Percentiles rank a stretch among this genome's conserved stretches.
These are phyloP conservation scores for Globisporangium spinosum DNA, from an alignment of 352 stramenopile species.

Conservation along the genomic window DNA sequence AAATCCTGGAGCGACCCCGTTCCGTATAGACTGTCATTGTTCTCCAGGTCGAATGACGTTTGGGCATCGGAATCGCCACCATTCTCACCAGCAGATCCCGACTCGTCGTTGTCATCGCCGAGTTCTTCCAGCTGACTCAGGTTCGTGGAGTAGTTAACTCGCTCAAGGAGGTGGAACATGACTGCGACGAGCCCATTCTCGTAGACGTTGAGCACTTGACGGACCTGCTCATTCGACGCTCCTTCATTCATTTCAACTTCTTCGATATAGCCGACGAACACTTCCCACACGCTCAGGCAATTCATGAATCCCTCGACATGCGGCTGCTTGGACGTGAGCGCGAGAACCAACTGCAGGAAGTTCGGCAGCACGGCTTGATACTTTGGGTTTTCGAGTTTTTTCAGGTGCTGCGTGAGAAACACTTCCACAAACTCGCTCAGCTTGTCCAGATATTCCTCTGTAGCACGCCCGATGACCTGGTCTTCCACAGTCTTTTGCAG, in stretches of 20 bases:
- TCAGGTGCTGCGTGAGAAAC: constrained; percentile 73
- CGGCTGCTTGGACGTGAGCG: constrained; percentile 65
- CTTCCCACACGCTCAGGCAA: constrained; percentile 77
- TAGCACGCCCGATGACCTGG: constrained; percentile 39
- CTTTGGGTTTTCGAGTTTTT: constrained; percentile 57
- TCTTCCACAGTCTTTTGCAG: constrained; percentile 60
- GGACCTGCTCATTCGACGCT: constrained; percentile 44
- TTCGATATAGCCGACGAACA: constrained; percentile 82
- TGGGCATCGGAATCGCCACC: constrained; percentile 35
- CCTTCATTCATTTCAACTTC: constrained; percentile 69
- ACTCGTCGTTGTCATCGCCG: constrained; percentile 38
- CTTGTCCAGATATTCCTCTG: constrained; percentile 70
- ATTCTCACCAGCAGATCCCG: constrained; percentile 16
- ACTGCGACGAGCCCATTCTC: constrained; percentile 66
- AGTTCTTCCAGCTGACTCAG: constrained; percentile 60
- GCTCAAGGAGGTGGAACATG: constrained; percentile 76
- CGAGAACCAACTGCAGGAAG: constrained; percentile 58
- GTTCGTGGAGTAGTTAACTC: constrained; percentile 66
- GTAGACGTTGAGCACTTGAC: constrained; percentile 54
- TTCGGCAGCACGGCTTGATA: constrained; percentile 42
- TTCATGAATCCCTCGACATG: constrained; percentile 75
- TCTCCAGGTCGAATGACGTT: constrained; percentile 35
- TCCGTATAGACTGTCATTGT: constrained; percentile 30
- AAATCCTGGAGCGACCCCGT: constrained; percentile 68
- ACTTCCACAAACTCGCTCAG: constrained; percentile 70